phyloP scores from a whole-genome alignment of 2,329 filamentous ascomycete genomes.

The Pseudovirgaria hyperparasitica region DNA sequence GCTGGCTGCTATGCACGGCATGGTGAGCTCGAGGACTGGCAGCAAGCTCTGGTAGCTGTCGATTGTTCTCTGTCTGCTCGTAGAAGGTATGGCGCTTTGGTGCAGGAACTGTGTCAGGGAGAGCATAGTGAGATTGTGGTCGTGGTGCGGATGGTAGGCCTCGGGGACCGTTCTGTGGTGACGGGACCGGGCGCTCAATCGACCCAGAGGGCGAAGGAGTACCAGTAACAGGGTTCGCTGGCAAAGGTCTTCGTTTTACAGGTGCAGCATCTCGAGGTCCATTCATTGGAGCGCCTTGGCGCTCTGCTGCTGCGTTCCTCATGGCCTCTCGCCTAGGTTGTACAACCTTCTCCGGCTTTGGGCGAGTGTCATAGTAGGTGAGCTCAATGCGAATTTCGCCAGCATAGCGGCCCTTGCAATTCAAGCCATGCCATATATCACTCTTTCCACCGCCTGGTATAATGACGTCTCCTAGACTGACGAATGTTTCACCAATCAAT shows the following conservation, averaged over 20 bases:
- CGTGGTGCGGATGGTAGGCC: slow-evolving; percentile 7
- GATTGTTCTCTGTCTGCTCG: too few relatives aligned
- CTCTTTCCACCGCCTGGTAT: slow-evolving; percentile 81
- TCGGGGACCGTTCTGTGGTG: slow-evolving; percentile 11
- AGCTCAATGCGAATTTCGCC: slow-evolving; percentile 91
- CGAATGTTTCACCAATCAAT: slow-evolving; percentile 86
- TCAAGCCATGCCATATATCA: slow-evolving; percentile 82
- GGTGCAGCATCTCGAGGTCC: slow-evolving; percentile 43
- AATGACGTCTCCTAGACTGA: slow-evolving; percentile 71
- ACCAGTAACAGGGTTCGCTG: slow-evolving; percentile 55
- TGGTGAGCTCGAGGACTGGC: too few relatives aligned
- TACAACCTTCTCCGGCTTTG: slow-evolving; percentile 60
- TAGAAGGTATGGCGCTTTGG: too few relatives aligned
- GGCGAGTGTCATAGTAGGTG: slow-evolving; percentile 85
- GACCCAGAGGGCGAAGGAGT: slow-evolving; percentile 26
- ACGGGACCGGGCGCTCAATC: too few relatives aligned
- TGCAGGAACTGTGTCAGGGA: too few relatives aligned
- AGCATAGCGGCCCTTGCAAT: slow-evolving; percentile 86
- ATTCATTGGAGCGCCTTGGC: slow-evolving; percentile 24
- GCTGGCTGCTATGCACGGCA: too few relatives aligned
- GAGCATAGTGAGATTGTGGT: slow-evolving; percentile 1
- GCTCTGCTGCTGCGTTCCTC: slow-evolving; percentile 16
- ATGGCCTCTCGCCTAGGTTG: slow-evolving; percentile 39
- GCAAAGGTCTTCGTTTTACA: slow-evolving; percentile 74
- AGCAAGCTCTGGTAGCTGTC: too few relatives aligned